Percentiles rank a stretch among this genome's conserved stretches.
Evolutionary conservation across 106 monocot species (phyloP).

Genomic region (Dioscorea zingiberensis): DNA sequence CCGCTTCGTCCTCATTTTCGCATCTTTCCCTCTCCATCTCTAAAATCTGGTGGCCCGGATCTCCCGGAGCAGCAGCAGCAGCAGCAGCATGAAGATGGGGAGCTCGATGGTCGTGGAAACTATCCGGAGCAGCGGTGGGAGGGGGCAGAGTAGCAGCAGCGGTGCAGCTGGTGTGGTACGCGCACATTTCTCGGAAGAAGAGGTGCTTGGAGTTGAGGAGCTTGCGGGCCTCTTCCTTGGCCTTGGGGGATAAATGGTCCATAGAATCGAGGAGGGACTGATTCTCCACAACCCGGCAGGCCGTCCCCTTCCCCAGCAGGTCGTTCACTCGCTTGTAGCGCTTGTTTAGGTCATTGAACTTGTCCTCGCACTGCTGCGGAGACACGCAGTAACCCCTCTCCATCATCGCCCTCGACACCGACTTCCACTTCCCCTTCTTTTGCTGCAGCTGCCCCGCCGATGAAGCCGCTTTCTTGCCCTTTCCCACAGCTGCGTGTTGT

Average conservation of each 20-base stretch:
- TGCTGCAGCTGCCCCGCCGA: constrained; percentile 35
- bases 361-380: constrained; percentile 99
- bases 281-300: constrained; percentile 86
- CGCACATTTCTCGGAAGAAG: constrained; percentile 97
- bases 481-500: background rate
- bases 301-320: constrained; percentile 70
- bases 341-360: constrained; percentile 98
- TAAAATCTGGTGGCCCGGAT: no score
- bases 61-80: no score
- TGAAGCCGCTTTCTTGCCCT: background rate
- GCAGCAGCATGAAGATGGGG: background rate
- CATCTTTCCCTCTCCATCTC: constrained; percentile 3
- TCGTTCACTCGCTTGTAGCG: constrained; percentile 88
- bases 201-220: constrained; percentile 94
- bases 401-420: constrained; percentile 91
- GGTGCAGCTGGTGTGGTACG: constrained; percentile 51
- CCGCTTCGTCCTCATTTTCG: constrained; percentile 12
- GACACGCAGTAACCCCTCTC: constrained; percentile 83
- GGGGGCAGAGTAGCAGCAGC: background rate
- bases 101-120: background rate
- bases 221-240: constrained; percentile 89
- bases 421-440: constrained; percentile 97
- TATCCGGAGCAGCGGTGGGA: background rate
- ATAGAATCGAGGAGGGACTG: constrained; percentile 66
- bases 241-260: constrained; percentile 63